These are phyloP conservation scores for Hortiboletus campestris DNA, from an alignment of 768 basidiomycete species.

Conservation along the genomic window DNA sequence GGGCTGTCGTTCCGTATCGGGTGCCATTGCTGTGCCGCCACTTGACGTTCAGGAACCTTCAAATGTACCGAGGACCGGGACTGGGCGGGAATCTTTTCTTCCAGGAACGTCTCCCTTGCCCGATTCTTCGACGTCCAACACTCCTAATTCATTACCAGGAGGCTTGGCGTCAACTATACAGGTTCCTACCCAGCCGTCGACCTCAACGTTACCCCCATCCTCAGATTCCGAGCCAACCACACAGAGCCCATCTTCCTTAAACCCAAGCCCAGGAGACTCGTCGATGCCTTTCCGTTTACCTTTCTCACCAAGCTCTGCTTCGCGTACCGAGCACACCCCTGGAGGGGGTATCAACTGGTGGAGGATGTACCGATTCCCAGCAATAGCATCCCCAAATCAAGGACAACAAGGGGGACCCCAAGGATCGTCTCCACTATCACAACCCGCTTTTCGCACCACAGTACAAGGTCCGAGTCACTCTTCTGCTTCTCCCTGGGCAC, in stretches of 20 bases:
- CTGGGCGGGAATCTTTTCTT: constrained; percentile 10
- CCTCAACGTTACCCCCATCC: constrained; percentile 2
- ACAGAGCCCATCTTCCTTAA: not conserved
- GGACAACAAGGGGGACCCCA: constrained; percentile 16
- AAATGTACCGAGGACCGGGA: constrained; percentile 18
- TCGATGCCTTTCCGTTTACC: constrained; percentile 33
- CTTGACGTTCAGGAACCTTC: constrained; percentile 18
- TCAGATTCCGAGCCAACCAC: not conserved
- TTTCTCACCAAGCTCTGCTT: constrained; percentile 29
- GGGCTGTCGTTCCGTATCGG: constrained; percentile 21
- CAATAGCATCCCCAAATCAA: constrained; percentile 47
- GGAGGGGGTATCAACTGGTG: constrained; percentile 70
- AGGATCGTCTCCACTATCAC: constrained; percentile 27
- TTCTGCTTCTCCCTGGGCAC: constrained; percentile 17
- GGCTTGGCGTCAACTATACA: not conserved
- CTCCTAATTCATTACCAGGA: constrained; percentile 7
- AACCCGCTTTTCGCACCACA: constrained; percentile 15
- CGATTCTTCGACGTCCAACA: constrained; percentile 4
- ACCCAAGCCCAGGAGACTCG: constrained; percentile 14
- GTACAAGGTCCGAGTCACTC: constrained; percentile 22
- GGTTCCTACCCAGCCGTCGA: not conserved
- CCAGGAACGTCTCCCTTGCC: constrained; percentile 13
- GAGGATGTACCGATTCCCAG: constrained; percentile 79
- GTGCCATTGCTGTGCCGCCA: constrained; percentile 22
- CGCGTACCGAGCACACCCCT: constrained; percentile 38